Evolutionary conservation across 352 stramenopile species (phyloP).

Genomic region (Globisporangium mamillatum): DNA sequence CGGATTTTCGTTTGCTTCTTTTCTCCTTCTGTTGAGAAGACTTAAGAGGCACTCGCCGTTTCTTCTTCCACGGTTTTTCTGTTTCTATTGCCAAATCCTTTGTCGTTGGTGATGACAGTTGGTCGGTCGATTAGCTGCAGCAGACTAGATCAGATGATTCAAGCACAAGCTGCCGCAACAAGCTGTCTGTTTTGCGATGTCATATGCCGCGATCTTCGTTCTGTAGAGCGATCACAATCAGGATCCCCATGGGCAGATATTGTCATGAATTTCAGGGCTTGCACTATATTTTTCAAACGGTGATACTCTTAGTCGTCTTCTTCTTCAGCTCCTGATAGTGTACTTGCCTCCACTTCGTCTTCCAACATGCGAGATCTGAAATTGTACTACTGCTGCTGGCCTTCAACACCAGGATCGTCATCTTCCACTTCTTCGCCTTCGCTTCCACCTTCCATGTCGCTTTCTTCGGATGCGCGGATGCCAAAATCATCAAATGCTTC

Average conservation of each 20-base stretch:
- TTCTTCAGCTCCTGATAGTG: background rate
- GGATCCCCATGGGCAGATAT: too few relatives aligned
- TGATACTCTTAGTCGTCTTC: background rate
- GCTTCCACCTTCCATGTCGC: background rate
- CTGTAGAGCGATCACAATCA: too few relatives aligned
- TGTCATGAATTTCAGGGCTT: too few relatives aligned
- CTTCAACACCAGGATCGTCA: background rate
- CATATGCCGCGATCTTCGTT: background rate
- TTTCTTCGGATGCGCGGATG: slow-evolving; percentile 1
- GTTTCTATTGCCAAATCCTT: background rate
- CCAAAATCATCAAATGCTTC: background rate
- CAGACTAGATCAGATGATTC: background rate
- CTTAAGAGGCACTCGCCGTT: background rate
- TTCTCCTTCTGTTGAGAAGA: background rate
- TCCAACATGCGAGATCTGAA: background rate
- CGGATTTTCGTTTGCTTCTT: background rate
- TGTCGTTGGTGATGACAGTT: background rate
- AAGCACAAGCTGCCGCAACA: background rate
- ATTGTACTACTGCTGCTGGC: background rate
- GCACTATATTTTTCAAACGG: background rate
- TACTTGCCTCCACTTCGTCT: background rate
- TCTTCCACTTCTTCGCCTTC: background rate
- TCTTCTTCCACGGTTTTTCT: background rate
- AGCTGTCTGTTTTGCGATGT: background rate
- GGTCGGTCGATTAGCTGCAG: background rate